Conservation (phyloP, 805 yeast genomes). For the Blastobotrys peoriensis region DNA sequence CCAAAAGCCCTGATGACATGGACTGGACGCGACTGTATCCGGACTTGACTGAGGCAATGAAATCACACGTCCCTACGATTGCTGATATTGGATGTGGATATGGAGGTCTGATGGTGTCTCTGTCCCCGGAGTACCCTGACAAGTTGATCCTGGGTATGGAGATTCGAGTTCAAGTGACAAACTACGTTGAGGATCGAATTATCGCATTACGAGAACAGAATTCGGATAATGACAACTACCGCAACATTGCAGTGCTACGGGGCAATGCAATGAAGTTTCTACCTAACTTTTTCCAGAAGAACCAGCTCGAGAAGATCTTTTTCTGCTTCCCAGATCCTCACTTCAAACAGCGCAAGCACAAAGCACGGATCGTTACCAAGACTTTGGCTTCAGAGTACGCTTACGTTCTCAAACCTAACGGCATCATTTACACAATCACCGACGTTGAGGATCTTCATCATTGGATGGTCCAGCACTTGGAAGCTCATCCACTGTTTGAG, state of each 20-base stretch:
- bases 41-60: slow-evolving; percentile 32
- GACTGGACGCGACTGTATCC: slow-evolving; percentile 82
- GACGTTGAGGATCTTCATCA: slow-evolving; percentile 89
- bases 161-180: slow-evolving; percentile 94
- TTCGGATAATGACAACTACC: slow-evolving; percentile 43
- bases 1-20: slow-evolving; percentile 74
- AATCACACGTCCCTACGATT: slow-evolving; percentile 47
- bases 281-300: slow-evolving; percentile 84
- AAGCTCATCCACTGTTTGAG: slow-evolving; percentile 85
- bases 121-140: slow-evolving; percentile 72
- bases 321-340: slow-evolving; percentile 99
- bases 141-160: slow-evolving; percentile 88
- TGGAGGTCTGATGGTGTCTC: slow-evolving; percentile 80
- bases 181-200: slow-evolving; percentile 92
- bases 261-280: slow-evolving; percentile 97
- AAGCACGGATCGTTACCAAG: slow-evolving; percentile 90
- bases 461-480: slow-evolving; percentile 94
- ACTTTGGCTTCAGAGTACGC: slow-evolving; percentile 91
- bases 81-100: slow-evolving; percentile 98
- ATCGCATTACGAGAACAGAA: slow-evolving; percentile 72
- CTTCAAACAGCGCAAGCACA: slow-evolving; percentile 94
- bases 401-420: slow-evolving; percentile 77
- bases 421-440: slow-evolving; percentile 87
- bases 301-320: slow-evolving; percentile 84
- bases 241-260: slow-evolving; percentile 82